Conservation (phyloP, 1,139 yeast species). For the Maudiozyma humilis region DNA sequence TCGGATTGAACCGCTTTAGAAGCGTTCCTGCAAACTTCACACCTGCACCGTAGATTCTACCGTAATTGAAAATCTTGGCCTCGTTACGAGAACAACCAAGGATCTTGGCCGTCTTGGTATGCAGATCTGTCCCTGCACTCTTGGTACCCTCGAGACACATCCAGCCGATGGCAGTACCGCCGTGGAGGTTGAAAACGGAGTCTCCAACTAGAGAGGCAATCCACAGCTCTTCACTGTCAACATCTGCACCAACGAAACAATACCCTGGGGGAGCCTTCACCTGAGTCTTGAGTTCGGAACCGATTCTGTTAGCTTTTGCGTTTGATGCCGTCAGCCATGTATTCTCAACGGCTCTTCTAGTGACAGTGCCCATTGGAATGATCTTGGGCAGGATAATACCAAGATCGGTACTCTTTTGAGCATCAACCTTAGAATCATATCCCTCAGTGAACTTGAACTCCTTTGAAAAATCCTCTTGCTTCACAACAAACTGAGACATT, state of each 20-base stretch:
- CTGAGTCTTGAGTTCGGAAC: slow-evolving; percentile 87
- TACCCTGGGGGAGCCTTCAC: slow-evolving; percentile 84
- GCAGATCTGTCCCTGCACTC: slow-evolving; percentile 83
- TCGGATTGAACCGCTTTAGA: slow-evolving; percentile 73
- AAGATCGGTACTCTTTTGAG: too few relatives aligned
- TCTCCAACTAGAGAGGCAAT: slow-evolving; percentile 94
- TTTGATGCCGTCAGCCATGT: slow-evolving; percentile 98
- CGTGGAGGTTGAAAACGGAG: slow-evolving; percentile 79
- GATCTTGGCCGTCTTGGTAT: slow-evolving; percentile 86
- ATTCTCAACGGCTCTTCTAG: slow-evolving; percentile 92
- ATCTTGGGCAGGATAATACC: slow-evolving; percentile 81
- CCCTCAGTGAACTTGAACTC: too few relatives aligned
- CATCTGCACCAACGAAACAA: slow-evolving; percentile 94
- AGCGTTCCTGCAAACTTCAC: slow-evolving; percentile 77
- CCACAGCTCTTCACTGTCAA: slow-evolving; percentile 97
- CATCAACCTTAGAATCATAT: too few relatives aligned
- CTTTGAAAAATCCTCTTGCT: slow-evolving; percentile 27
- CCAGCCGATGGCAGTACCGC: slow-evolving; percentile 97
- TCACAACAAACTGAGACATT: slow-evolving; percentile 77
- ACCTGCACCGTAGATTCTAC: slow-evolving; percentile 97
- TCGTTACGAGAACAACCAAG: slow-evolving; percentile 84
- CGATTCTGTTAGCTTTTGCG: slow-evolving; percentile 75
- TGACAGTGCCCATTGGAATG: slow-evolving; percentile 92
- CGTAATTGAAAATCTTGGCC: slow-evolving; percentile 93
- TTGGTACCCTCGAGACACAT: slow-evolving; percentile 98